Evolutionary conservation across 2,329 filamentous ascomycete species (phyloP).

Genomic region (Colletotrichum sp.): DNA sequence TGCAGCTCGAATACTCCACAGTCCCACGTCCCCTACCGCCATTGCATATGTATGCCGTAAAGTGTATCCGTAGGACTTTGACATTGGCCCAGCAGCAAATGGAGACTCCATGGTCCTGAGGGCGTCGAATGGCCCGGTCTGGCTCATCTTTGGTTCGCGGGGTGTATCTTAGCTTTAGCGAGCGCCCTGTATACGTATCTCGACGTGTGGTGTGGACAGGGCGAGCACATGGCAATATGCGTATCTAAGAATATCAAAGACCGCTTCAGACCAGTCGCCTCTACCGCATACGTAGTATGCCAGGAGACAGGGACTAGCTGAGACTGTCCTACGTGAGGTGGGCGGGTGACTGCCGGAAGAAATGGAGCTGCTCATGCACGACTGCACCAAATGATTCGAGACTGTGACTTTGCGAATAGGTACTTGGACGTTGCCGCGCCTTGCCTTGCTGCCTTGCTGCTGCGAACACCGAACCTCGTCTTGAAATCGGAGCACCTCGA

Average conservation of each 20-base stretch:
- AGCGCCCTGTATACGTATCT: background rate
- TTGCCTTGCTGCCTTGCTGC: background rate
- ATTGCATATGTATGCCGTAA: background rate
- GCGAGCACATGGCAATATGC: background rate
- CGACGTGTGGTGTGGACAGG: background rate
- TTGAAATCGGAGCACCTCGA: background rate
- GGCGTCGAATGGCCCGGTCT: background rate
- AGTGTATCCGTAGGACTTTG: background rate
- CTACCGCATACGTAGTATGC: background rate
- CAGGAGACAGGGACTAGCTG: conserved; percentile 2
- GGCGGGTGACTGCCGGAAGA: conserved; percentile 8
- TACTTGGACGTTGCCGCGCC: background rate
- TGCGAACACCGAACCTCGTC: background rate
- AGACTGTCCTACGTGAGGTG: conserved; percentile 12
- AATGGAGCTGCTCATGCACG: conserved; percentile 6
- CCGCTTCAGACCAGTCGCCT: background rate
- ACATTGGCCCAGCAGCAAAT: background rate
- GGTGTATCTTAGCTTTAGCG: background rate
- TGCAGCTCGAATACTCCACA: background rate
- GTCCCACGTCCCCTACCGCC: background rate
- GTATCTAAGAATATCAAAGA: conserved; percentile 8
- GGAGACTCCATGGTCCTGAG: background rate
- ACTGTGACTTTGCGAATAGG: background rate
- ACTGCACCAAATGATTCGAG: conserved; percentile 2
- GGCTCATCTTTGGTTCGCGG: background rate